Evolutionary conservation across 768 basidiomycete genomes (phyloP), one percentile per base, ranked within the genome.

Genomic region (Amylocystis lapponica): DNA sequence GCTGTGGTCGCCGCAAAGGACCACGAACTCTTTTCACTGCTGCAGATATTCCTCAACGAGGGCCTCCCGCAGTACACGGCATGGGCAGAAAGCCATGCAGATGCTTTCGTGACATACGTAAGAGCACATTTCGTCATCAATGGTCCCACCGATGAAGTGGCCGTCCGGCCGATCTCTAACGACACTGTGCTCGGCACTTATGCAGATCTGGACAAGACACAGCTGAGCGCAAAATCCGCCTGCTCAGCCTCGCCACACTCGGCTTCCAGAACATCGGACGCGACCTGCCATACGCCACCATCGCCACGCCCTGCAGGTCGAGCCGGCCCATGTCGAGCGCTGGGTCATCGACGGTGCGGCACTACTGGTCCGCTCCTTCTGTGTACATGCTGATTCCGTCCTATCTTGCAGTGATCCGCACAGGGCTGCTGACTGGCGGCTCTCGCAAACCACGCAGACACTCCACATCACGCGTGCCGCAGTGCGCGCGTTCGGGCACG

Each of bases 291-390:
- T 93, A 93, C 61, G 60, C 76, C 9, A 75, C 72, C 53, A 78
- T 94, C 27, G 81, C 83, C 1, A 68, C 22, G 70, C 76, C 11
- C 64, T 93, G 33, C 76, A 86, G 50, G 78, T 89, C 7, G 73
- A 79, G 20, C 47, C 62, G 17, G 66, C 74, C 20, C 70, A 86
- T 46, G 87, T 93, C 22, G 91, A 93, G 60, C 81, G 76, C 55
- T 92, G 88, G 87, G 79, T 81, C 30, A 92, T 93, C 49, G 87
- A 92, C 64, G 82, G 89, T 90, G 56, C 47, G 70, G 50, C 11
- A 23, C 35, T 42, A 41, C 7, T 16, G 39, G 34, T 39, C 40
- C 25, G 25, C 33, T 19, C 3, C 23, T 26, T 32, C 5, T n/a
- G n/a, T n/a, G n/a, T n/a, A n/a, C n/a, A n/a, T n/a, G n/a, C n/a